phyloP scores from a whole-genome alignment of 2,329 filamentous ascomycete genomes.

The Hypoxylon sp. region DNA sequence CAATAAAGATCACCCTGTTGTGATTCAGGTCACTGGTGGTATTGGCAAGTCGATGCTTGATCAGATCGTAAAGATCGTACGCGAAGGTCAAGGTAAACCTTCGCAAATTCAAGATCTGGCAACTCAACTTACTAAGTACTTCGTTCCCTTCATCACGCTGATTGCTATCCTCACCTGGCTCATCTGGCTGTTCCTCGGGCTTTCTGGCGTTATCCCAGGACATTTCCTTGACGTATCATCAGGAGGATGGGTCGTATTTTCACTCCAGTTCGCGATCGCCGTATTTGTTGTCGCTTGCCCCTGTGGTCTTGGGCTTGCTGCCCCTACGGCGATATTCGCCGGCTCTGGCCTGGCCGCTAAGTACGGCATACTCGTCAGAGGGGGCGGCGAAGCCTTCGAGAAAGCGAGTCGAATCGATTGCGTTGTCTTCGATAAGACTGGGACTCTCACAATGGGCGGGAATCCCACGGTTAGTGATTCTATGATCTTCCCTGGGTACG shows the following conservation, averaged over 20 bases:
- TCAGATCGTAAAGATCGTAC: slow-evolving; percentile 82
- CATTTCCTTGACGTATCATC: slow-evolving; percentile 68
- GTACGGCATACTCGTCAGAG: slow-evolving; percentile 85
- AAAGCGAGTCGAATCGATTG: slow-evolving; percentile 84
- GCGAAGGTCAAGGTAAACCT: slow-evolving; percentile 82
- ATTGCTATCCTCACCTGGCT: slow-evolving; percentile 80
- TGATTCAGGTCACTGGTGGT: slow-evolving; percentile 74
- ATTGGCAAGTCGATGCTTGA: slow-evolving; percentile 83
- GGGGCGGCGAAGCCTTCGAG: slow-evolving; percentile 88
- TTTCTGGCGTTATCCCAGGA: slow-evolving; percentile 69
- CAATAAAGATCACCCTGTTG: slow-evolving; percentile 76
- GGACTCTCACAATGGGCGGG: slow-evolving; percentile 81
- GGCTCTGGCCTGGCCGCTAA: slow-evolving; percentile 85
- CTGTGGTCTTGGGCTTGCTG: slow-evolving; percentile 86
- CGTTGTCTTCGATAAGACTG: slow-evolving; percentile 91
- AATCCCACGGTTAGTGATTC: slow-evolving; percentile 77
- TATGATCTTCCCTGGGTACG: slow-evolving; percentile 57
- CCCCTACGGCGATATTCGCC: slow-evolving; percentile 87
- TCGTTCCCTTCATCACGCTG: slow-evolving; percentile 80
- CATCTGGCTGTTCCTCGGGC: slow-evolving; percentile 77
- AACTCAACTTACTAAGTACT: slow-evolving; percentile 80
- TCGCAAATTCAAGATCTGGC: slow-evolving; percentile 83
- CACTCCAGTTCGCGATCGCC: slow-evolving; percentile 85
- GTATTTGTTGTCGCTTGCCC: slow-evolving; percentile 91
- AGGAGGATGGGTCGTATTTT: slow-evolving; percentile 80